Base-by-base conservation (phyloP, 1,139 yeast genomes). In the Suhomyces chickasaworum region DNA sequence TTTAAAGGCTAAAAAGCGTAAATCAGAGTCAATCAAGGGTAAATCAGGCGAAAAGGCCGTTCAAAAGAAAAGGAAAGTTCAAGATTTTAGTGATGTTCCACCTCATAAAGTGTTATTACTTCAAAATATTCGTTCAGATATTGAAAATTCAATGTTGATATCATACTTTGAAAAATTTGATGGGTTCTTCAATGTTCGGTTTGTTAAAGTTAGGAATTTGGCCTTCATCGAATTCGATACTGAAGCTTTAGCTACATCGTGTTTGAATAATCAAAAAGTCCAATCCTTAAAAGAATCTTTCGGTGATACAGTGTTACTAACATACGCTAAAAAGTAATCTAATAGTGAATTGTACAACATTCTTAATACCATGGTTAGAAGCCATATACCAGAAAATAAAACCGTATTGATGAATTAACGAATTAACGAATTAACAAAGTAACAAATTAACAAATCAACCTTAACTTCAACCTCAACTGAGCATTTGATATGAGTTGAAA, bases 211-310 rank as follows among this genome's bases (percentile, higher is more conserved):
- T 1, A 76, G 89, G 41, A 77, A 79, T 37, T 78, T 93, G 45
- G 95, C 95, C 7, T 86, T 93, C 63, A 78, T 93, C 10, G 97
- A 93, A 57, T 93, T 84, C 61, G 83, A 78, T 30, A 66, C 71
- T 6, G 84, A 81, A 22, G 64, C 55, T 1, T 37, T 44, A 18
- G 64, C 78, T 1, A 64, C 65, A 1, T 43, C 40, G 15, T 67
- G 70, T 42, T 57, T 69, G 37, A 48, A 54, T 13, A 37, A 48
- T 7, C 31, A 53, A 3, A 53, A 54, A 5, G 25, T 34, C 16
- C 49, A 44, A 5, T 48, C 42, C 15, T 42, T 55, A 20, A 45
- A 48, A 9, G 39, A 47, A 7, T 45, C 50, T 18, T 65, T 69
- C 42, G 73, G 73, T 5, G 50, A 53, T 0, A 52, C 47, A 10